Evolutionary conservation across 306 rosid species (phyloP), one percentile per base, ranked within the genome.

Genomic region (Acacia melanoxylon): DNA sequence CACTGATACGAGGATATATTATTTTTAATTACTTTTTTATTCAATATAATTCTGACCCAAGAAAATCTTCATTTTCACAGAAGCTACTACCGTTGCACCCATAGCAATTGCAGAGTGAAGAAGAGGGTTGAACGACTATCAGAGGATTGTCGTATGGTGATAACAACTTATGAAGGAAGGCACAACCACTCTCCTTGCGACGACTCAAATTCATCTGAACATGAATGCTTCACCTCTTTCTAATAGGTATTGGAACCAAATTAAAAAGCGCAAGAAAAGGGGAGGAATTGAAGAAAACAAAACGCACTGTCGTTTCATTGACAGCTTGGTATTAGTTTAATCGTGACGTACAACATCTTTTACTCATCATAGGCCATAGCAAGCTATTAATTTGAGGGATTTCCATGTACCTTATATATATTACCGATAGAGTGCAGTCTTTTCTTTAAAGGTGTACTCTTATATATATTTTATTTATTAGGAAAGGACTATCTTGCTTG

Each of bases 121-220:
- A 95, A 95, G 88, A 89, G 99, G 73, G 97, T 95, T 70, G 99
- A 95, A 84, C 76, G 99, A 67, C 89, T 95, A 74, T 93, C 99
- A 2, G 99, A 95, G 83, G 99, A 95, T 83, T 95, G 99, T 84
- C 94, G 98, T 40, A 93, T 95, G 99, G 99, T 95, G 35, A 93
- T 95, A 71, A 95, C 99, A 14, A 95, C 99, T 5, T 95, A 95
- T n/a, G 99, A 95, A 90, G 99, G 99, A 2, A 91, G 99, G 83
- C 99, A 95, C 90, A 95, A 95, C 78, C 99, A 95, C 87, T 80
- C 94, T 81, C 97, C 99, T 17, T 95, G 91, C 19, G 98, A 95
- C 17, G 99, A 95, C 79, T 91, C 98, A 1, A 95, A 89, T 78
- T 93, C 97, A 37, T 92, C 98, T 0, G 96, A 95, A 76, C 97